A percentile compares a stretch with the other conserved stretches of the same genome.
Evolutionary conservation across 106 monocot species (phyloP).

Genomic region (Iris macrosiphon): DNA sequence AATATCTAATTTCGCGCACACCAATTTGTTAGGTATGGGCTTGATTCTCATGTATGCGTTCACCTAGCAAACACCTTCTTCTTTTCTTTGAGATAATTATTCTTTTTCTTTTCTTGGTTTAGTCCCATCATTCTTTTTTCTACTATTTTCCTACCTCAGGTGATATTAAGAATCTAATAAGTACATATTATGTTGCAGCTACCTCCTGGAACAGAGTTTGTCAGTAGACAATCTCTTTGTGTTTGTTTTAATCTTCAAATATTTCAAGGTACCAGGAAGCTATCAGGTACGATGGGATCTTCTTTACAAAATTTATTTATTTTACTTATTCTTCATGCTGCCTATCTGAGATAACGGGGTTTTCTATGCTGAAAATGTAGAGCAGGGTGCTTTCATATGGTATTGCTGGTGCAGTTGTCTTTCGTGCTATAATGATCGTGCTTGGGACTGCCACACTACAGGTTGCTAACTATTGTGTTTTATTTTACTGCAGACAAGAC

Average conservation of each 20-base stretch:
- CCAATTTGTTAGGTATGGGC: no score
- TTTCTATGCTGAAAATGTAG: slow-evolving; percentile 22
- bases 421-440: slow-evolving; percentile 90
- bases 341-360: not conserved
- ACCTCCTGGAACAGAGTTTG: slow-evolving; percentile 80
- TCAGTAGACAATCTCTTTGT: slow-evolving; percentile 96
- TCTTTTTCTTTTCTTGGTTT: not conserved
- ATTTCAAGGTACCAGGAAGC: slow-evolving; percentile 74
- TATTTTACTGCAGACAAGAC: not conserved
- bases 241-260: slow-evolving; percentile 81
- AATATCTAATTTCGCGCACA: no score
- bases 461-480: slow-evolving; percentile 29
- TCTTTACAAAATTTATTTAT: not conserved
- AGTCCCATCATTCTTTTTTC: not conserved
- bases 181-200: slow-evolving; percentile 32
- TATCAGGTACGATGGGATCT: slow-evolving; percentile 53
- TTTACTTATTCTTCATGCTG: not conserved
- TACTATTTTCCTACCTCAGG: no score
- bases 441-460: slow-evolving; percentile 84
- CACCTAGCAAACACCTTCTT: no score
- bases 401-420: slow-evolving; percentile 92
- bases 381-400: slow-evolving; percentile 91
- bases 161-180: slow-evolving; percentile 1
- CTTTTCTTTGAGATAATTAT: no score
- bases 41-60: no score